Evolutionary conservation across 2,329 filamentous ascomycete species (phyloP).

Genomic region (Leptosphaerulina australis): DNA sequence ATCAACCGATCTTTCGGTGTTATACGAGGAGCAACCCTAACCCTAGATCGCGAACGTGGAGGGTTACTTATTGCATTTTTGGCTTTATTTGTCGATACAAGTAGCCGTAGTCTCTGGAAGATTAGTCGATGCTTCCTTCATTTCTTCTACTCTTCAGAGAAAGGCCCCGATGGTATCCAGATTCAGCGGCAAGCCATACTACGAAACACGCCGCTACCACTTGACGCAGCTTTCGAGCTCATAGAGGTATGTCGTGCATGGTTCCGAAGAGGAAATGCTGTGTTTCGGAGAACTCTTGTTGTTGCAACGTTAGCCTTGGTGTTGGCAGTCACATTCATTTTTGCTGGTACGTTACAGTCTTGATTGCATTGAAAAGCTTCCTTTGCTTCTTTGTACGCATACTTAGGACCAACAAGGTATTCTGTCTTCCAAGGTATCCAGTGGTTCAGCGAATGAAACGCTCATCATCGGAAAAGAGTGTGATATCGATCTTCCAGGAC

Average conservation of each 20-base stretch:
- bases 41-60: constrained; percentile 19
- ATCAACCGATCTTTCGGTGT: constrained; percentile 19
- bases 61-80: constrained; percentile 31
- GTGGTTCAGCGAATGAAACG: constrained; percentile 38
- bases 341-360: constrained; percentile 7
- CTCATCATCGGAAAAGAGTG: constrained; percentile 38
- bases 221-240: constrained; percentile 16
- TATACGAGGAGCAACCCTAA: constrained; percentile 26
- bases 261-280: neutral
- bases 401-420: constrained; percentile 23
- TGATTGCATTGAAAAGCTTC: constrained; percentile 25
- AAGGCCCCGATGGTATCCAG: constrained; percentile 33
- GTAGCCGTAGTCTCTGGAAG: constrained; percentile 25
- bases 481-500: neutral
- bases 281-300: neutral
- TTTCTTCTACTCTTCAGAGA: constrained; percentile 10
- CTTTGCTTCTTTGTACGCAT: no score
- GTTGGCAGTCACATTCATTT: neutral
- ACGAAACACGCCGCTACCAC: constrained; percentile 33
- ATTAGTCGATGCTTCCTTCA: constrained; percentile 21
- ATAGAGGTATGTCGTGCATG: neutral
- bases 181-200: constrained; percentile 45
- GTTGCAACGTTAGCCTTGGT: neutral
- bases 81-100: constrained; percentile 25
- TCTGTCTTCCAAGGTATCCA: constrained; percentile 44